Evolutionary conservation across 1,284 basidiomycete genomes (phyloP).

Genomic region (Tetrapyrgos nigripes): DNA sequence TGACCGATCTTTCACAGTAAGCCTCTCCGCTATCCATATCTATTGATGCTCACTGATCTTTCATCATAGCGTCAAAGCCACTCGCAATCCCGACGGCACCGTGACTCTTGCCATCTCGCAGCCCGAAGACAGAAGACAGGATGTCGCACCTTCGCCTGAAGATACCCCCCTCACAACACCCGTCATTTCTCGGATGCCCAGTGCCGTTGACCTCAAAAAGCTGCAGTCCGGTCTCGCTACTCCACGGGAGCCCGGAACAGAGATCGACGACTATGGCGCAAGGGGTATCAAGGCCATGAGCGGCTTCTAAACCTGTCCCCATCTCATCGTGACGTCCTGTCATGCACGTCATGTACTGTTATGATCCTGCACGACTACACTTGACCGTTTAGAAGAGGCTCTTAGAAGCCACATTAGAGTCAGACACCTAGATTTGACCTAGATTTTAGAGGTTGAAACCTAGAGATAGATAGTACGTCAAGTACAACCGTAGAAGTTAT

Average conservation of each 20-base stretch:
- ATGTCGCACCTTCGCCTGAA: slow-evolving; percentile 18
- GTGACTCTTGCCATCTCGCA: slow-evolving; percentile 21
- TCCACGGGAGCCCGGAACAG: slow-evolving; percentile 13
- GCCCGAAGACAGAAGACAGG: slow-evolving; percentile 18
- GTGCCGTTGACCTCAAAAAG: slow-evolving; percentile 10
- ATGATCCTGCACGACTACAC: neutral
- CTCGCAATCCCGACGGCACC: slow-evolving; percentile 19
- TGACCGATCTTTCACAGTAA: slow-evolving; percentile 19
- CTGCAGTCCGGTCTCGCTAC: slow-evolving; percentile 4
- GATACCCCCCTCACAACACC: slow-evolving; percentile 23
- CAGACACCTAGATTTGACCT: neutral
- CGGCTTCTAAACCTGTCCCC: slow-evolving; percentile 2
- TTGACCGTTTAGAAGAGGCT: neutral
- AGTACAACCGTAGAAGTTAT: neutral
- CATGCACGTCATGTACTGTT: neutral
- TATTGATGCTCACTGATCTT: neutral
- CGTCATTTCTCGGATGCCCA: slow-evolving; percentile 16
- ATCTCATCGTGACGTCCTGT: neutral
- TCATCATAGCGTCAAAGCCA: slow-evolving; percentile 19
- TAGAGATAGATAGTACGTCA: neutral
- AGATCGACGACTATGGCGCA: slow-evolving; percentile 14
- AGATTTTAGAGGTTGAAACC: too few relatives aligned
- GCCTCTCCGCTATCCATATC: neutral
- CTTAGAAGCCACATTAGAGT: neutral
- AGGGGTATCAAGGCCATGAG: slow-evolving; percentile 11